Evolutionary conservation across 2,329 filamentous ascomycete species (phyloP), one percentile per base, ranked within the genome.

Genomic region (Pyrenochaeta sp.): DNA sequence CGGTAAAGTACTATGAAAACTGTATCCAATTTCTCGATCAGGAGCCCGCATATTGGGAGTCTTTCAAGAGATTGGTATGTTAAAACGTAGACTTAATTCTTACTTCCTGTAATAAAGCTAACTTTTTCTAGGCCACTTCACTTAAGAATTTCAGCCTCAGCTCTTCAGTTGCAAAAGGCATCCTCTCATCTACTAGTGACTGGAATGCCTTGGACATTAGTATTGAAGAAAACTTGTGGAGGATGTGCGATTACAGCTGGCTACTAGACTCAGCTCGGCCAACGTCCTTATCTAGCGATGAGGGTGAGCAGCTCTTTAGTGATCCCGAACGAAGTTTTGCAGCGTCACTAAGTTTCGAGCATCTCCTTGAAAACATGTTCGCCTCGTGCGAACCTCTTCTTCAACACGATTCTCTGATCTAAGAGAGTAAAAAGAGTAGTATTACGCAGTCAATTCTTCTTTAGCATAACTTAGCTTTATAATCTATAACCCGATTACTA

Each of bases 1-100:
- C 41, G 4, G 23, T 31, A n/a, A 22, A 26, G 4, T 27, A 32
- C 13, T 37, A 19, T 17, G 14, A 27, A 10, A 23, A 32, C 6
- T 44, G 41, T 32, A 6, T 32, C 7, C 34, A 23, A n/a, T 37
- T 44, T n/a, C 11, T 44, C 14, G 34, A 44, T 17, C 32, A 44
- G 11, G 15, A 44, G 11, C 34, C 41, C 3, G 15, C 38, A 14
- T 20, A 19, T 7, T 44, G 41, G 41, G 34, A 44, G 20, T 44
- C 41, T 21, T 44, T 31, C 18, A 31, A 28, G 20, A 32, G 41
- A 11, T 37, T 37, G 15, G 41, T 44, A 37, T 8, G 32, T 29
- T 6, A 5, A 8, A 2, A 17, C 5, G 11, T 17, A 10, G 11
- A 5, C 19, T 11, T 4, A 5, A 27, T 10, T 5, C 10, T 10